phyloP scores from a whole-genome alignment of 2,329 filamentous ascomycete genomes.

The Penicillium sp. region DNA sequence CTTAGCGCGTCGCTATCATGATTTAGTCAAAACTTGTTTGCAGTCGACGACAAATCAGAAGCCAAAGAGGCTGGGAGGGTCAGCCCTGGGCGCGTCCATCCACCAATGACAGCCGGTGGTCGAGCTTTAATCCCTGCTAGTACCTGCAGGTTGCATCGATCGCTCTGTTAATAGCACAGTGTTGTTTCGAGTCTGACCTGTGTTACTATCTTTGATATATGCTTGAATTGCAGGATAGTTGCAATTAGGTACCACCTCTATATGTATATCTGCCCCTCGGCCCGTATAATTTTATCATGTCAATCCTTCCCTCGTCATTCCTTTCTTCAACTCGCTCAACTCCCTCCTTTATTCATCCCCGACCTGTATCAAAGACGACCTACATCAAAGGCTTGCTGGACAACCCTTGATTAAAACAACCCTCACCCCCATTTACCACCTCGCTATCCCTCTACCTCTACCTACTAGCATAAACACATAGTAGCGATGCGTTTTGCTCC shows the following conservation, averaged over 20 bases:
- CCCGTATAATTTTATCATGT: slow-evolving; percentile 13
- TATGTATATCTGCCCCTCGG: slow-evolving; percentile 21
- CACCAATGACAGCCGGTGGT: slow-evolving; percentile 25
- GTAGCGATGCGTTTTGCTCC: slow-evolving; percentile 25
- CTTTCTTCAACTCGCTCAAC: slow-evolving; percentile 10
- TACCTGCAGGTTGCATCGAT: slow-evolving; percentile 29
- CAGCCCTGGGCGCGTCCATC: slow-evolving; percentile 23
- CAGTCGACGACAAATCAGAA: slow-evolving; percentile 17
- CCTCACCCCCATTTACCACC: not conserved
- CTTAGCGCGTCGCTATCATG: slow-evolving; percentile 26
- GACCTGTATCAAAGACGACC: slow-evolving; percentile 14
- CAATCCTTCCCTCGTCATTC: slow-evolving; percentile 14
- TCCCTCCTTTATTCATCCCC: not conserved
- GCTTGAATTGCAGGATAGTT: slow-evolving; percentile 8
- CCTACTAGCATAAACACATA: slow-evolving; percentile 19
- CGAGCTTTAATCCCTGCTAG: slow-evolving; percentile 20
- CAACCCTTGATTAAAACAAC: not conserved
- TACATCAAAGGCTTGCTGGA: slow-evolving; percentile 12
- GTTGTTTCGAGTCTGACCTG: slow-evolving; percentile 26
- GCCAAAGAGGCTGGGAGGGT: slow-evolving; percentile 11
- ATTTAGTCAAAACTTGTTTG: slow-evolving; percentile 21
- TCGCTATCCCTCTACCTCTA: not conserved
- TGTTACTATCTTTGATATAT: slow-evolving; percentile 28
- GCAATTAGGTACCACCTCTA: slow-evolving; percentile 21
- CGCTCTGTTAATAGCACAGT: slow-evolving; percentile 30